A percentile compares a stretch with the other conserved stretches of the same genome.
Evolutionary conservation across 1,284 basidiomycete species (phyloP).

Genomic region (Stygiomarasmius scandens): DNA sequence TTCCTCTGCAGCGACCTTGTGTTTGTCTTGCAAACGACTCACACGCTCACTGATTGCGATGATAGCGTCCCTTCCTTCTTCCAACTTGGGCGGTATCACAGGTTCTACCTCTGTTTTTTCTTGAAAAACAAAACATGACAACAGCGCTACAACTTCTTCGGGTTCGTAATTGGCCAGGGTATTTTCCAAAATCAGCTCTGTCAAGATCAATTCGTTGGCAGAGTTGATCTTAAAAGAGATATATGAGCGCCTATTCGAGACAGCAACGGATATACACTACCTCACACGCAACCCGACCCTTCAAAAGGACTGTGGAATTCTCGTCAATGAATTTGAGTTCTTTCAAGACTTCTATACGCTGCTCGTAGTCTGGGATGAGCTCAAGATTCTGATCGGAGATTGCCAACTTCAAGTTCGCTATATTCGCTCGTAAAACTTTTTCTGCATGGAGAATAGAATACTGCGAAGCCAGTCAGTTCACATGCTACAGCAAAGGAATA

Average conservation of each 20-base stretch:
- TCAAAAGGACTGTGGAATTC: conserved; percentile 91
- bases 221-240: conserved; percentile 82
- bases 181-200: conserved; percentile 97
- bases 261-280: conserved; percentile 38
- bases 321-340: conserved; percentile 93
- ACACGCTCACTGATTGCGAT: conserved; percentile 84
- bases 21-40: conserved; percentile 74
- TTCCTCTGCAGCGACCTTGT: conserved; percentile 81
- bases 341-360: conserved; percentile 89
- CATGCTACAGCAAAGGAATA: not conserved
- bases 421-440: conserved; percentile 72
- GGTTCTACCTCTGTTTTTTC: conserved; percentile 94
- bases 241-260: not conserved
- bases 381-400: conserved; percentile 97
- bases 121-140: conserved; percentile 97
- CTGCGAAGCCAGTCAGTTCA: conserved; percentile 40
- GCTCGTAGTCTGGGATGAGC: conserved; percentile 96
- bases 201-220: conserved; percentile 92
- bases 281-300: conserved; percentile 98
- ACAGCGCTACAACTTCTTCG: conserved; percentile 95
- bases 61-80: conserved; percentile 81
- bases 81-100: conserved; percentile 73
- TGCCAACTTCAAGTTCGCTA: conserved; percentile 75
- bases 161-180: conserved; percentile 88
- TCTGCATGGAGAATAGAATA: conserved; percentile 77